phyloP scores from a whole-genome alignment of 1,284 basidiomycete genomes.

The Sanguinoderma infundibulare region DNA sequence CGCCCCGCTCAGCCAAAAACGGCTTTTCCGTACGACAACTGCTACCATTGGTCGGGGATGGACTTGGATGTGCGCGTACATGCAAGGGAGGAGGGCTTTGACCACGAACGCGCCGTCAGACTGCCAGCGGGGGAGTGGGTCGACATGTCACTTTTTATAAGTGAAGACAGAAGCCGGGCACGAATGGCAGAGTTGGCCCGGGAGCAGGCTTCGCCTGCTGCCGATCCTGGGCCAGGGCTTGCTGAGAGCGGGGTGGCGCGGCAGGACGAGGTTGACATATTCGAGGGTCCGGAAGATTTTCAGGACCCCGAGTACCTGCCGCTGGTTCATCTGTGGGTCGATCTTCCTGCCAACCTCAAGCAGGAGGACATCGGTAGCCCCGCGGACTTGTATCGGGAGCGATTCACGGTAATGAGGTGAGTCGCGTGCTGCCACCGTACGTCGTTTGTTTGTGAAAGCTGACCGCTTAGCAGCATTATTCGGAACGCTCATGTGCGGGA shows the following conservation, averaged over 20 bases:
- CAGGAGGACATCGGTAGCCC: background rate
- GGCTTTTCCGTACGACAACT: slow-evolving; percentile 11
- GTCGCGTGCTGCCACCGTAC: background rate
- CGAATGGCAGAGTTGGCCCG: background rate
- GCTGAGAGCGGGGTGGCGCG: too few species aligned
- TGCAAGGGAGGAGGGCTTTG: background rate
- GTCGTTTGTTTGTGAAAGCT: background rate
- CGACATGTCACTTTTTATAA: background rate
- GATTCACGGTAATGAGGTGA: background rate
- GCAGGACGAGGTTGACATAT: background rate
- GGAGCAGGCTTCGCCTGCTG: background rate
- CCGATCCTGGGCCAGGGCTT: too few species aligned
- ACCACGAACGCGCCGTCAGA: background rate
- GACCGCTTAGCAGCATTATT: background rate
- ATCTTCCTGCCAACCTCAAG: background rate
- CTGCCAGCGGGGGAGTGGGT: background rate
- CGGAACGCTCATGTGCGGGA: background rate
- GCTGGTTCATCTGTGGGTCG: slow-evolving; percentile 5
- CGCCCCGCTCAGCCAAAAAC: background rate
- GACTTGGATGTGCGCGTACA: background rate
- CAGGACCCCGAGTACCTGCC: background rate
- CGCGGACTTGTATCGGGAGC: background rate
- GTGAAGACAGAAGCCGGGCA: too few species aligned
- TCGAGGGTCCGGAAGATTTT: background rate
- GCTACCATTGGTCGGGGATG: slow-evolving; percentile 9